Conservation (phyloP, 176 grass and related monocot genomes). For the Echinochloa phyllopogon region DNA sequence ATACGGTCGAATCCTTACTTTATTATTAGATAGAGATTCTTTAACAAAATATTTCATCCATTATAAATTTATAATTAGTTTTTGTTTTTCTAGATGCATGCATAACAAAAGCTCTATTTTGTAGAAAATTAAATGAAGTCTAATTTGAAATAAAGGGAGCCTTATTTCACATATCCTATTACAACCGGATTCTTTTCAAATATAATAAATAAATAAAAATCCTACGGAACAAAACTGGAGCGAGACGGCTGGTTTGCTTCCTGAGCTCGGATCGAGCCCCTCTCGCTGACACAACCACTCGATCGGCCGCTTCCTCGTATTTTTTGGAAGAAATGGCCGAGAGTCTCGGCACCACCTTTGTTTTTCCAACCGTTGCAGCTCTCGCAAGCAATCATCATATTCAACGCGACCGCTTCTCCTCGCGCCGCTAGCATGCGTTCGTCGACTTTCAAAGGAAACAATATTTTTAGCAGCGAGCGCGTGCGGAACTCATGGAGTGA, state of each 20-base stretch:
- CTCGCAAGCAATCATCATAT: background rate
- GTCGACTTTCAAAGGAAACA: background rate
- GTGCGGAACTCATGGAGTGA: background rate
- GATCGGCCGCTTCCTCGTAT: background rate
- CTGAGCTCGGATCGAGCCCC: background rate
- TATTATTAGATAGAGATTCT: no score
- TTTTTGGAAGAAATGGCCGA: background rate
- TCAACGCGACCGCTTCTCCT: background rate
- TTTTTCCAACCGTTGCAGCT: background rate
- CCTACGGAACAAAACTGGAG: no score
- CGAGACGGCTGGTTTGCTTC: background rate
- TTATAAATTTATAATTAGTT: no score
- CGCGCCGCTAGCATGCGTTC: background rate
- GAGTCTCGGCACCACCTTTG: background rate
- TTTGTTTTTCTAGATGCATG: no score
- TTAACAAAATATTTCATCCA: no score
- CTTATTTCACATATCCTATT: no score
- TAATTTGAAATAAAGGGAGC: no score
- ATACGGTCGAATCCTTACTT: no score
- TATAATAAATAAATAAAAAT: no score
- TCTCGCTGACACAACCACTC: background rate
- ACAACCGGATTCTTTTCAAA: no score
- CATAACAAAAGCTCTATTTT: no score
- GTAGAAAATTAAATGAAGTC: no score
- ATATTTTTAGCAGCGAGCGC: background rate